Base-by-base conservation (phyloP, 768 basidiomycete genomes). In the Mycena rosella region DNA sequence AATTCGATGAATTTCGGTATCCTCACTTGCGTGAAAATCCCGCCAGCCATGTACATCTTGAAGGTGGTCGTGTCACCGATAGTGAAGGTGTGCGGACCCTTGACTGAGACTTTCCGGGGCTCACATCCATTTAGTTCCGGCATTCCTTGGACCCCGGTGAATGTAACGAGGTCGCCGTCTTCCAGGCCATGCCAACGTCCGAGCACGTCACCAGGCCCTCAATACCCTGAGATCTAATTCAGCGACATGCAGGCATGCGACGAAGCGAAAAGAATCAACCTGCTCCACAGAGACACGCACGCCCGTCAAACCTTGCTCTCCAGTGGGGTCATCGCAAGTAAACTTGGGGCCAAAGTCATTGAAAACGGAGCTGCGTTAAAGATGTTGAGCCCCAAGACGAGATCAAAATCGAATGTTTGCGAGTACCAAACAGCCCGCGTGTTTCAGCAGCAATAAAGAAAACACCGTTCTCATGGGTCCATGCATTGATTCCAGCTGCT, bases 1-100 rank as follows among this genome's bases (percentile, higher is more conserved):
- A 98, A 99, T 77, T 96, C 89, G 54, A 98, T 82, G 55, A 96
- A 86, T 82, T 97, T 99, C 13, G 98, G 98, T 96, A 98, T 97
- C 83, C 98, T 99, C 70, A 99, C 96, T 79, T 99, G 98, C 9
- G 94, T 96, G 78, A 98, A 99, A 68, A 96, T 92, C 38, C 98
- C 98, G 27, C 97, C 98, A 29, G 88, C 77, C 72, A 90, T 88
- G 81, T 99, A 99, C 49, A 88, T 84, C 29, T 90, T 85, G 14
- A 98, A 77, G 38, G 85, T 85, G 32, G 90, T 87, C 3, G 96
- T 98, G 77, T 98, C 95, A 3, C 98, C 97, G 63, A 99, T 97
- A 30, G 92, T 84, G 80, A 99, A 99, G 0, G 98, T 98, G 77
- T 99, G 99, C 0, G 98, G 98, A 2, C 97, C 98, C 75, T 97